Evolutionary conservation across 1,284 basidiomycete genomes (phyloP).

Genomic region (Laetiporus sulphureus): DNA sequence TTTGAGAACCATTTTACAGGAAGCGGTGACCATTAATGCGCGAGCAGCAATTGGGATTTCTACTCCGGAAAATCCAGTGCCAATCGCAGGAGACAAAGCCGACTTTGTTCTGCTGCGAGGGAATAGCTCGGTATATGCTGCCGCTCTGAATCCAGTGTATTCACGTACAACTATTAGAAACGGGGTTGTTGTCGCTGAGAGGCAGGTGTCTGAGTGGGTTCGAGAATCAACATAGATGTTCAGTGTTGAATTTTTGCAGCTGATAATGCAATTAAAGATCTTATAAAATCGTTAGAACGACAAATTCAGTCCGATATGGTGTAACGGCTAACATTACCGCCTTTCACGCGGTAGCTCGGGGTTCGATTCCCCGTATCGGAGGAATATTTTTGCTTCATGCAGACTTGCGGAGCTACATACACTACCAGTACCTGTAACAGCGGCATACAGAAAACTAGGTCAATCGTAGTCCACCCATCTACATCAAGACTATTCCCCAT

Average conservation of each 20-base stretch:
- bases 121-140: slow-evolving; percentile 36
- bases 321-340: slow-evolving; percentile 71
- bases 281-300: too few relatives aligned
- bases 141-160: slow-evolving; percentile 42
- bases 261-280: too few relatives aligned
- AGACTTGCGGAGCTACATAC: background rate
- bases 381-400: slow-evolving; percentile 10
- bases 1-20: slow-evolving; percentile 13
- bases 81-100: slow-evolving; percentile 35
- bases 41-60: slow-evolving; percentile 34
- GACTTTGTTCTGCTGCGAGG: slow-evolving; percentile 58
- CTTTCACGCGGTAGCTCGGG: slow-evolving; percentile 67
- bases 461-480: too few relatives aligned
- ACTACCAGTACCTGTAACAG: too few relatives aligned
- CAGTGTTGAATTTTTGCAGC: too few relatives aligned
- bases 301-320: slow-evolving; percentile 54
- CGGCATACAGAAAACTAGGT: too few relatives aligned
- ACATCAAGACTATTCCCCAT: too few relatives aligned
- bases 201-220: slow-evolving; percentile 15
- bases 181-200: slow-evolving; percentile 20
- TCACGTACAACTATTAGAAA: slow-evolving; percentile 36
- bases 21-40: slow-evolving; percentile 21
- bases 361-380: slow-evolving; percentile 48
- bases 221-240: too few relatives aligned
- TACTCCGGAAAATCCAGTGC: slow-evolving; percentile 1